Conservation (phyloP, 768 basidiomycete species). For the Lactarius akahatsu region DNA sequence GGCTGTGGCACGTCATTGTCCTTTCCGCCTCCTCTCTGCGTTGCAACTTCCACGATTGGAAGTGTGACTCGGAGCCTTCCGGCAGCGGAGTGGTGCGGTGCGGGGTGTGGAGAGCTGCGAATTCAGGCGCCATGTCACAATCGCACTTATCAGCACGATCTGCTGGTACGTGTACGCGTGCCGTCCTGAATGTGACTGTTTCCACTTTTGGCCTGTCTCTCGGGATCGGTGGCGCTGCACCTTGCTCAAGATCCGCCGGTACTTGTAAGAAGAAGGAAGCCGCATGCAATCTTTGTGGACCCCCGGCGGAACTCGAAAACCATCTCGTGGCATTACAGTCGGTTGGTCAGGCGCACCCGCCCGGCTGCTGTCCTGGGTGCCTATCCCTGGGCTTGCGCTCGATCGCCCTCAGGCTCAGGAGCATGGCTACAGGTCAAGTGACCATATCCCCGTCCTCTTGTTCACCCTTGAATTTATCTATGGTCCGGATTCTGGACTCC, state of each 20-base stretch:
- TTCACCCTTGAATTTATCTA: constrained; percentile 6
- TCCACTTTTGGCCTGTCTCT: constrained; percentile 1
- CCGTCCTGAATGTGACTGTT: constrained; percentile 15
- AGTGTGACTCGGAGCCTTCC: constrained; percentile 15
- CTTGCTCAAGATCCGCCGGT: constrained; percentile 23
- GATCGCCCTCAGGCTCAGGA: neutral
- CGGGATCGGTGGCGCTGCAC: constrained; percentile 24
- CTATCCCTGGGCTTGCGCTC: neutral
- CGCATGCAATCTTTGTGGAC: constrained; percentile 1
- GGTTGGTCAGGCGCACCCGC: neutral
- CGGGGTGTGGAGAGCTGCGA: constrained; percentile 6
- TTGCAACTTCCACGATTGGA: constrained; percentile 20
- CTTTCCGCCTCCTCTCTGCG: neutral
- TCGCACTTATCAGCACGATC: constrained; percentile 25
- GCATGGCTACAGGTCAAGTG: constrained; percentile 2
- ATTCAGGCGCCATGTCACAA: constrained; percentile 19
- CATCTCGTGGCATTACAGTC: constrained; percentile 13
- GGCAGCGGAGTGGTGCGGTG: constrained; percentile 8
- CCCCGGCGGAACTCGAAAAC: constrained; percentile 11
- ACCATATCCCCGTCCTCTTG: neutral
- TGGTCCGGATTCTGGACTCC: neutral
- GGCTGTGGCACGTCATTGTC: constrained; percentile 20
- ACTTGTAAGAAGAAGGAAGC: constrained; percentile 16
- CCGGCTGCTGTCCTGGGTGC: neutral
- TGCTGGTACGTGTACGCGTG: constrained; percentile 24